Evolutionary conservation across 225 moss, liverwort and hornwort species (phyloP).

Genomic region (Physcomitrellopsis africana): DNA sequence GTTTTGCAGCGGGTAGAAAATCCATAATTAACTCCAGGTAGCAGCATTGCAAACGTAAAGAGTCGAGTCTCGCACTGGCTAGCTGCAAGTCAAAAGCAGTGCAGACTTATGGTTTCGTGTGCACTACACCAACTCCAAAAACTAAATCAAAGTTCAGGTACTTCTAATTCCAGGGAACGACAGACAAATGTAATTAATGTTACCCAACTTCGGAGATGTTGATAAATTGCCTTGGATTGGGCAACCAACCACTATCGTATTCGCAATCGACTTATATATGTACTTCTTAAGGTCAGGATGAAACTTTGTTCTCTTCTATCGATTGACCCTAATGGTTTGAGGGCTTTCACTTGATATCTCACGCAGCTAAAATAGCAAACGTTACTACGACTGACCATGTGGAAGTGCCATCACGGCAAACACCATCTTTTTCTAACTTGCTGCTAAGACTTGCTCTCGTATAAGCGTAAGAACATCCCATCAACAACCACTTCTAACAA

Average conservation of each 20-base stretch:
- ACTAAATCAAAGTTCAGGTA: background rate
- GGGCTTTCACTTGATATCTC: background rate
- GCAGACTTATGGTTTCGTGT: too few relatives aligned
- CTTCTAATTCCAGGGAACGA: background rate
- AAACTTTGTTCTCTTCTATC: background rate
- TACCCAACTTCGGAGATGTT: background rate
- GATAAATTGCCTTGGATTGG: constrained; percentile 6
- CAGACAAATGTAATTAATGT: too few relatives aligned
- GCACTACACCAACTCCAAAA: too few relatives aligned
- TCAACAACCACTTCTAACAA: too few relatives aligned
- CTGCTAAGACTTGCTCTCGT: too few relatives aligned
- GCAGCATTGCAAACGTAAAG: background rate
- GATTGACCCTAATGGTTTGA: background rate
- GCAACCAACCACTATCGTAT: background rate
- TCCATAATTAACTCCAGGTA: constrained; percentile 24
- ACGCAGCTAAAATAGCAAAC: background rate
- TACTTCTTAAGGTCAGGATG: background rate
- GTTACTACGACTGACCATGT: background rate
- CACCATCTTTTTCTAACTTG: background rate
- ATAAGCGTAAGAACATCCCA: too few relatives aligned
- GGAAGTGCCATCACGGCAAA: background rate
- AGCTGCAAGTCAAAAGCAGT: background rate
- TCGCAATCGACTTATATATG: background rate
- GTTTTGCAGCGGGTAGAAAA: background rate
- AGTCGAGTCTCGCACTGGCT: background rate